Conservation (phyloP, 1,284 basidiomycete genomes). For the Puccinia polysora region DNA sequence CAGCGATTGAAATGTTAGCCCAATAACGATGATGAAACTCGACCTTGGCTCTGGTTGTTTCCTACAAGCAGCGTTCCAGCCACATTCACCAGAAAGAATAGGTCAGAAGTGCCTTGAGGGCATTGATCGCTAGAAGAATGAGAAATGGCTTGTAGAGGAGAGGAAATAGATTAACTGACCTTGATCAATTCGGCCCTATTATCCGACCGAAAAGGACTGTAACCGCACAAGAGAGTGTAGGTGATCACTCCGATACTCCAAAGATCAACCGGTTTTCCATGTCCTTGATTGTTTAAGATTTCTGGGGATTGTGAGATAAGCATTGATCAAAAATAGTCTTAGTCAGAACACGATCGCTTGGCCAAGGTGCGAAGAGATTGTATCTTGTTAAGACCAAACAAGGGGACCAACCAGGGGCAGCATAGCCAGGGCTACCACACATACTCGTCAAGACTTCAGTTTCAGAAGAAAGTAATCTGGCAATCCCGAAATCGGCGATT, state of each 20-base stretch:
- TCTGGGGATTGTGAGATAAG: constrained; percentile 57
- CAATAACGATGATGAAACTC: constrained; percentile 37
- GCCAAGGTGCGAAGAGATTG: constrained; percentile 3
- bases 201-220: constrained; percentile 84
- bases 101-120: constrained; percentile 50
- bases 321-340: neutral
- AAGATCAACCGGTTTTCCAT: constrained; percentile 85
- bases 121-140: constrained; percentile 11
- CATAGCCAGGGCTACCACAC: constrained; percentile 88
- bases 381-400: neutral
- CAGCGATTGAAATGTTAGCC: constrained; percentile 51
- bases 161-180: constrained; percentile 60
- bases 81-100: too few species aligned
- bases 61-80: too few species aligned
- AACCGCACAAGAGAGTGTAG: constrained; percentile 75
- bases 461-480: constrained; percentile 73
- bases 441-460: constrained; percentile 74
- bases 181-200: constrained; percentile 69
- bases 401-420: constrained; percentile 64
- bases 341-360: too few species aligned
- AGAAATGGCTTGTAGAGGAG: neutral
- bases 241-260: constrained; percentile 96
- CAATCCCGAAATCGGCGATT: constrained; percentile 95
- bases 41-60: constrained; percentile 15
- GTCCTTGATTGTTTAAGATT: constrained; percentile 73